These are phyloP conservation scores for Backusella tarrabulga DNA, from an alignment of 192 early-diverging fungal species.

Conservation along the genomic window DNA sequence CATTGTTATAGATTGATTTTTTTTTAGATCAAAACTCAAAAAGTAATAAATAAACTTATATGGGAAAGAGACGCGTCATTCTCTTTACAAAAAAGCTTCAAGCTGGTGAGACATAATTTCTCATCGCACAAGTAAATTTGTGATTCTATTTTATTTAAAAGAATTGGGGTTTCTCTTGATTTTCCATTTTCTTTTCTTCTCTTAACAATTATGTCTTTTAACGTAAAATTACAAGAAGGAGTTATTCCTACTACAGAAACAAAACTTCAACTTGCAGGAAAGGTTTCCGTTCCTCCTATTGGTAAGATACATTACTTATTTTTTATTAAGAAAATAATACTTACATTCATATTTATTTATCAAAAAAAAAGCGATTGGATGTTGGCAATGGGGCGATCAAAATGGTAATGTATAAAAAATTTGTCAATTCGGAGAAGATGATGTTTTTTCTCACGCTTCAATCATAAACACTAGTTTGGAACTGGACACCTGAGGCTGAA, in stretches of 20 bases:
- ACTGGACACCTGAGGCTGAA: slow-evolving; percentile 40
- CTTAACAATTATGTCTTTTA: not conserved
- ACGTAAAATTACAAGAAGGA: slow-evolving; percentile 9
- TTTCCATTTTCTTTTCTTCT: not conserved
- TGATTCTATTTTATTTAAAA: not conserved
- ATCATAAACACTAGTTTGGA: slow-evolving; percentile 25
- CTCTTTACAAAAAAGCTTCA: not conserved
- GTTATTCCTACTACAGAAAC: slow-evolving; percentile 41
- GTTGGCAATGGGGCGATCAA: slow-evolving; percentile 49
- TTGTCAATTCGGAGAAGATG: not conserved
- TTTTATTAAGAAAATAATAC: not conserved
- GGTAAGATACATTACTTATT: slow-evolving; percentile 1
- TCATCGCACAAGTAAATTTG: not conserved
- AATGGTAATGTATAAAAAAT: not conserved
- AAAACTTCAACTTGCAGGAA: slow-evolving; percentile 30
- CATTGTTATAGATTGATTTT: not conserved
- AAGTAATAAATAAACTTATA: not conserved
- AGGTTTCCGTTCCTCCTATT: slow-evolving; percentile 40
- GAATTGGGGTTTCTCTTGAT: not conserved
- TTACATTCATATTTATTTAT: not conserved
- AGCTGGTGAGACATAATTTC: not conserved
- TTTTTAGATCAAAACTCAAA: slow-evolving; percentile 1
- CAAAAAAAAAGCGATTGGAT: slow-evolving; percentile 34
- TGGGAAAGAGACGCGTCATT: not conserved
- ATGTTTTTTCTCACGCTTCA: not conserved